Percentiles rank a stretch among this genome's conserved stretches.
These are phyloP conservation scores for Musa balbisiana DNA, from an alignment of 202 grass and related monocot genomes.

Conservation along the genomic window DNA sequence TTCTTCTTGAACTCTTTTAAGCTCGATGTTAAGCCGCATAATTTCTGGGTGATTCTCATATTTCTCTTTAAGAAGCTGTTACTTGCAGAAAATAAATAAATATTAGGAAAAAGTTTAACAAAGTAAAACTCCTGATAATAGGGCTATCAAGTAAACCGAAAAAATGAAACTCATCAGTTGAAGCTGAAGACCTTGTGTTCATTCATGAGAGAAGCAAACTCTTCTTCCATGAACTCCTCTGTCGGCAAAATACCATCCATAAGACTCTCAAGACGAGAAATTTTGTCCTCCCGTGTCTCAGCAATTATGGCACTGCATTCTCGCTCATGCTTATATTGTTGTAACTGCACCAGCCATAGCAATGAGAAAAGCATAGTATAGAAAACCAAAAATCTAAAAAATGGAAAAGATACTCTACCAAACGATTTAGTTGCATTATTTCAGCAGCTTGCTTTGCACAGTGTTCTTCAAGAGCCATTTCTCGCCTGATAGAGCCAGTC, in stretches of 20 bases:
- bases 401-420: constrained; percentile 40
- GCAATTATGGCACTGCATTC: constrained; percentile 95
- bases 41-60: constrained; percentile 89
- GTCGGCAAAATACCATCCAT: constrained; percentile 93
- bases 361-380: constrained; percentile 13
- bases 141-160: not conserved
- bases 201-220: constrained; percentile 68
- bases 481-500: constrained; percentile 83
- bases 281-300: constrained; percentile 86
- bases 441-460: constrained; percentile 74
- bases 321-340: constrained; percentile 94
- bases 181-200: constrained; percentile 62
- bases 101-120: constrained; percentile 13
- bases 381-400: constrained; percentile 11
- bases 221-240: constrained; percentile 84
- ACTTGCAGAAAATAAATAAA: constrained; percentile 24
- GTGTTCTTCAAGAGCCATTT: constrained; percentile 80
- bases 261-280: constrained; percentile 89
- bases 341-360: constrained; percentile 48
- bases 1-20: constrained; percentile 69
- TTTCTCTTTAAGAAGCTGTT: constrained; percentile 73
- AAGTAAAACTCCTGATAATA: not conserved
- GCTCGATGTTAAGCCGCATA: constrained; percentile 55
- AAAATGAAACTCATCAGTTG: constrained; percentile 9
- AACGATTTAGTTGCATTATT: constrained; percentile 79